phyloP scores from a whole-genome alignment of 768 basidiomycete species.

The Lactarius indigo region DNA sequence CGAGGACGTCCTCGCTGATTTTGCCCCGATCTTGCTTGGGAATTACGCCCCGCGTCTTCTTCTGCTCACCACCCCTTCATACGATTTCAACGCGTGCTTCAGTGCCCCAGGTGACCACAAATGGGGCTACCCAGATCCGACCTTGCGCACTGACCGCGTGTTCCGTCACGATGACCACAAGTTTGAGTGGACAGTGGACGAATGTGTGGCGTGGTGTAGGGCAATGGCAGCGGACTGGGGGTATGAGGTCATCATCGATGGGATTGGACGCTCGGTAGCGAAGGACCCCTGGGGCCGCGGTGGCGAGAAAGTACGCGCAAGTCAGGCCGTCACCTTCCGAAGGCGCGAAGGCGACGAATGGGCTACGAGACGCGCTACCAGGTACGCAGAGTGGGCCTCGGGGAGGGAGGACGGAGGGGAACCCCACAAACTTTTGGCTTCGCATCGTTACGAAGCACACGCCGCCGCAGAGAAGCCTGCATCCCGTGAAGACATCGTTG shows the following conservation, averaged over 20 bases:
- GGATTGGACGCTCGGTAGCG: conserved; percentile 57
- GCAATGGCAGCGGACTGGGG: conserved; percentile 62
- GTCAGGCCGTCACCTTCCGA: conserved; percentile 61
- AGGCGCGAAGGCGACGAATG: conserved; percentile 39
- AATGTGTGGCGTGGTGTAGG: conserved; percentile 65
- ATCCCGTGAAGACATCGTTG: conserved; percentile 45
- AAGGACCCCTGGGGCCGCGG: conserved; percentile 73
- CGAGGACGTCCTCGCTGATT: conserved; percentile 51
- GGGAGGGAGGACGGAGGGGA: conserved; percentile 13
- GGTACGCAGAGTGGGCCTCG: conserved; percentile 30
- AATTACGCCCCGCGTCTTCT: conserved; percentile 70
- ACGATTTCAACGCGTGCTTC: conserved; percentile 77
- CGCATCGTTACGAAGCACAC: conserved; percentile 52
- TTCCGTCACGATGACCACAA: conserved; percentile 86
- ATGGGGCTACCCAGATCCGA: conserved; percentile 67
- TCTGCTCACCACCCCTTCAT: conserved; percentile 83
- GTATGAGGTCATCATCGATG: conserved; percentile 57
- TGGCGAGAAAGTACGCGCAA: conserved; percentile 58
- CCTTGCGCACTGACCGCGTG: conserved; percentile 62
- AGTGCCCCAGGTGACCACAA: conserved; percentile 46
- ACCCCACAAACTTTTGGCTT: conserved; percentile 47
- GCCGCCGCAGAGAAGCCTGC: conserved; percentile 42
- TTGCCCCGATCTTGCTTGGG: conserved; percentile 72
- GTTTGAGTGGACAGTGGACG: conserved; percentile 82
- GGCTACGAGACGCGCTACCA: conserved; percentile 29